Conservation (phyloP, 345 rosid genomes). For the Limnanthes douglasii region DNA sequence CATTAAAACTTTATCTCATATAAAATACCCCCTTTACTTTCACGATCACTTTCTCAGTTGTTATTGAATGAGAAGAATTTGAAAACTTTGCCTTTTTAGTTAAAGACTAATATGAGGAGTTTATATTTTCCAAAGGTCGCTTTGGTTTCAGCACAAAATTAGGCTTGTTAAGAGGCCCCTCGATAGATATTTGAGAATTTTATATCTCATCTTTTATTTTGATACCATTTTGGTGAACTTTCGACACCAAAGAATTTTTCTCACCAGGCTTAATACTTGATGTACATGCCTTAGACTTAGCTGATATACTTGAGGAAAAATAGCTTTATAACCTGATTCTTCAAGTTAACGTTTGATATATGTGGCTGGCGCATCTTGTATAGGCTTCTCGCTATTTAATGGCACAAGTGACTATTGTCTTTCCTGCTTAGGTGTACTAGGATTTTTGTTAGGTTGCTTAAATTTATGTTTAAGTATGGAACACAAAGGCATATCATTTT, state of each 20-base stretch:
- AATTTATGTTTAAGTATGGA: slow-evolving; percentile 32
- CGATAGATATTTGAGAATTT: slow-evolving; percentile 19
- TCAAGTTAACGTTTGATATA: slow-evolving; percentile 17
- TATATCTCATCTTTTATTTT: slow-evolving; percentile 26
- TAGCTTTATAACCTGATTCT: slow-evolving; percentile 63
- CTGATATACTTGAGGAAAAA: slow-evolving; percentile 33
- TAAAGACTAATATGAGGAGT: slow-evolving; percentile 26
- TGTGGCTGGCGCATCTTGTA: slow-evolving; percentile 10
- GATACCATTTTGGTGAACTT: slow-evolving; percentile 55
- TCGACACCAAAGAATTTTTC: slow-evolving; percentile 36
- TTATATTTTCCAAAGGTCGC: slow-evolving; percentile 48
- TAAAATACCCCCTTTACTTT: slow-evolving; percentile 19
- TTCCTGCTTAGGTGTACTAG: slow-evolving; percentile 10
- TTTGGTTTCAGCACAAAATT: slow-evolving; percentile 22
- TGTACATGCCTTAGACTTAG: slow-evolving; percentile 25
- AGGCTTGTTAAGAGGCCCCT: slow-evolving; percentile 44
- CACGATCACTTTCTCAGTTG: slow-evolving; percentile 33
- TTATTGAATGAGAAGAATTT: slow-evolving; percentile 21
- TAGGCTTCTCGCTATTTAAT: slow-evolving; percentile 6
- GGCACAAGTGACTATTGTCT: slow-evolving; percentile 5
- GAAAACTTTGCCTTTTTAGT: slow-evolving; percentile 55
- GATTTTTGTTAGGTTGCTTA: slow-evolving; percentile 22
- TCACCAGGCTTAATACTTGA: slow-evolving; percentile 34
- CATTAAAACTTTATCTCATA: slow-evolving; percentile 9
- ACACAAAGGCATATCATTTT: slow-evolving; percentile 58